phyloP scores from a whole-genome alignment of 2,329 filamentous ascomycete genomes.

The Cordyceps javanica region DNA sequence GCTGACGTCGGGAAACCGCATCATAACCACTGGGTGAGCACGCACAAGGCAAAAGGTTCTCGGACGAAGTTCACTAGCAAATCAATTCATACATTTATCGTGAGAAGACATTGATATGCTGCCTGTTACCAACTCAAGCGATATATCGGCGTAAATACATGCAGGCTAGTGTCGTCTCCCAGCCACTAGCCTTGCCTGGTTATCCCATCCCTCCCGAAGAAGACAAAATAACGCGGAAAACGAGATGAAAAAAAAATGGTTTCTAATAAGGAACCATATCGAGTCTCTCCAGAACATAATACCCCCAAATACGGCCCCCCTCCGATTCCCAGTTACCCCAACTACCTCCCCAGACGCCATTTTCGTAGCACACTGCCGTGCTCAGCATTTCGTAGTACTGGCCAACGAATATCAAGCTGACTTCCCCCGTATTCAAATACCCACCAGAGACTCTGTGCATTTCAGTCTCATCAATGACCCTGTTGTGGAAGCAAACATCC shows the following conservation, averaged over 20 bases:
- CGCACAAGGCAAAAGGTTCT: background rate
- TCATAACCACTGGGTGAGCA: background rate
- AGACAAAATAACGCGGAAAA: background rate
- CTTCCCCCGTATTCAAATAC: background rate
- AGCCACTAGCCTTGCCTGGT: background rate
- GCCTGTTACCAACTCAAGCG: background rate
- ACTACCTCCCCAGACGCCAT: constrained; percentile 7
- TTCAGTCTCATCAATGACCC: background rate
- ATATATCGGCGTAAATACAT: constrained; percentile 2
- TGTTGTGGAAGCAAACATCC: background rate
- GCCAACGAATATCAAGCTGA: background rate
- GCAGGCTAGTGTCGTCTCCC: background rate
- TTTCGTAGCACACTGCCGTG: background rate
- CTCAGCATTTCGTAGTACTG: background rate
- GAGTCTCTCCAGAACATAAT: background rate
- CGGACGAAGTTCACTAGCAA: background rate
- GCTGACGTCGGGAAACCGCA: background rate
- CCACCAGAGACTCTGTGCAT: background rate
- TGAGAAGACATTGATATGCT: background rate
- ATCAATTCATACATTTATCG: constrained; percentile 1
- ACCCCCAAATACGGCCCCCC: background rate
- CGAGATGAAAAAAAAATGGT: background rate
- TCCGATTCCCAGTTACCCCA: background rate
- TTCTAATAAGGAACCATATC: background rate
- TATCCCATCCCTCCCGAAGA: background rate